Evolutionary conservation across 331 rosid species (phyloP).

Genomic region (Rhamnella rubrinervis): DNA sequence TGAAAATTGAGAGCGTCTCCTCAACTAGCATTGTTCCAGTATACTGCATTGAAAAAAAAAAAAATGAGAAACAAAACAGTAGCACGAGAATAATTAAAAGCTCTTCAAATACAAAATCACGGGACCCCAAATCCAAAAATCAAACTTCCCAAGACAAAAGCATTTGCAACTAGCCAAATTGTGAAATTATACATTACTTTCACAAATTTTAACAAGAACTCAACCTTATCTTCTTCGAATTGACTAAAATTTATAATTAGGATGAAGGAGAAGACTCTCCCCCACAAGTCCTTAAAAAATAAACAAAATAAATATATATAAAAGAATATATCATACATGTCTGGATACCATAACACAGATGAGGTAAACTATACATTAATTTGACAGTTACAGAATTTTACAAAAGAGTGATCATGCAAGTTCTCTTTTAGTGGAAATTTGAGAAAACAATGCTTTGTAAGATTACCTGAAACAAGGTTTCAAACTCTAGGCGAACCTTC

Average conservation of each 20-base stretch:
- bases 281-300: no score
- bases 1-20: slow-evolving; percentile 97
- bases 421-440: not conserved
- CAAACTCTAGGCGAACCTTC: slow-evolving; percentile 64
- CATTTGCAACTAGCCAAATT: not conserved
- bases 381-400: not conserved
- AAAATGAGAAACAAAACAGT: slow-evolving; percentile 3
- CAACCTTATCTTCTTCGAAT: not conserved
- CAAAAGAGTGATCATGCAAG: not conserved
- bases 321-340: no score
- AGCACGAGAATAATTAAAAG: slow-evolving; percentile 26
- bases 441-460: not conserved
- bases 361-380: not conserved
- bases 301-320: no score
- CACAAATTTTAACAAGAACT: not conserved
- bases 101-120: not conserved
- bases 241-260: not conserved
- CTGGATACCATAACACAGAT: no score
- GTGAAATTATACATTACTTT: not conserved
- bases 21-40: slow-evolving; percentile 96
- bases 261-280: no score
- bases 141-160: not conserved
- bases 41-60: slow-evolving; percentile 52
- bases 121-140: not conserved
- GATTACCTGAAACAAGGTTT: slow-evolving; percentile 84